phyloP scores from a whole-genome alignment of 371 early-diverging fungal species.

The Mycotypha africana region DNA sequence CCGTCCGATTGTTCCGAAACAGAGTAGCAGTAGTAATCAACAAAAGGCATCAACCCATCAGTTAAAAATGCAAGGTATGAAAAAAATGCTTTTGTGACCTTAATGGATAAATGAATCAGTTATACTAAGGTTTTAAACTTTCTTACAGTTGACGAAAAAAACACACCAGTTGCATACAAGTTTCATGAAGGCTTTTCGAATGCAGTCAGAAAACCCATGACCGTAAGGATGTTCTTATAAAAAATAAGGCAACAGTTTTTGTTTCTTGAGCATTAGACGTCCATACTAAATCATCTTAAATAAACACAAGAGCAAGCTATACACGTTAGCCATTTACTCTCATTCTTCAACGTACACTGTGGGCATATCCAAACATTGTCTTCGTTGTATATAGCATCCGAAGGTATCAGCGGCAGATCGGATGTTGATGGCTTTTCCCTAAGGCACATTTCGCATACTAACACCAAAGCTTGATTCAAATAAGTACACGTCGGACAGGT shows the following conservation, averaged over 20 bases:
- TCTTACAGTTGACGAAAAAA: constrained; percentile 8
- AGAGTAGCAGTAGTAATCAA: no score
- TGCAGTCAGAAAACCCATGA: constrained; percentile 79
- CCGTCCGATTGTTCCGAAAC: constrained; percentile 46
- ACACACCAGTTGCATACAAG: constrained; percentile 16
- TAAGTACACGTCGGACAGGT: constrained; percentile 29
- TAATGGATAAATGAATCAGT: neutral
- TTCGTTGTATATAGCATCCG: no score
- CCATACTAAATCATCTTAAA: no score
- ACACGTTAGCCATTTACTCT: constrained; percentile 7
- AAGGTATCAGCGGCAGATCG: no score
- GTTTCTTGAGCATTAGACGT: no score
- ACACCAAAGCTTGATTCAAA: constrained; percentile 17
- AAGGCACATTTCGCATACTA: constrained; percentile 28
- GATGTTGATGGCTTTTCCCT: constrained; percentile 6
- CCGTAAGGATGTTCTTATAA: constrained; percentile 51
- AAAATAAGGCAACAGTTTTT: no score
- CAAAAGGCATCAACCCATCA: no score
- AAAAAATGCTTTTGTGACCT: no score
- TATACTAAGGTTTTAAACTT: no score
- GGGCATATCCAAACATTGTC: constrained; percentile 20
- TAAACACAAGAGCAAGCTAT: constrained; percentile 11
- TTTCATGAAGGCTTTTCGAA: constrained; percentile 75
- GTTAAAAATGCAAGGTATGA: no score
- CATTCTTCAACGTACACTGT: constrained; percentile 23